A percentile compares a stretch with the other conserved stretches of the same genome.
Conservation (phyloP, 352 stramenopile species). For the Globisporangium orthogonon region DNA sequence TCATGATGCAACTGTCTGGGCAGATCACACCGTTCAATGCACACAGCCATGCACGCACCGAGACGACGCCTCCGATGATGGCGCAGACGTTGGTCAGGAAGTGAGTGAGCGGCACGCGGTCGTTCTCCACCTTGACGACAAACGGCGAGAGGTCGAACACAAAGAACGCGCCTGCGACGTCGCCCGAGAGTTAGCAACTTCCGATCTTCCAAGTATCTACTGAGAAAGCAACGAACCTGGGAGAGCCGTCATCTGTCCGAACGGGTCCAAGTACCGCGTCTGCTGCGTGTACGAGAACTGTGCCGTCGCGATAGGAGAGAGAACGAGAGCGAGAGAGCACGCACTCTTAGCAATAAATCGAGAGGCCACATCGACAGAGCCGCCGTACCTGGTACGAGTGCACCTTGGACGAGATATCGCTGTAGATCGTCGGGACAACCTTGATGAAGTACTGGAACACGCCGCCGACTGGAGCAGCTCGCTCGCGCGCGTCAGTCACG, state of each 20-base stretch:
- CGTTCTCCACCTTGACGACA: conserved; percentile 83
- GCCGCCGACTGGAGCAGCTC: conserved; percentile 37
- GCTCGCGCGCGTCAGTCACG: conserved; percentile 7
- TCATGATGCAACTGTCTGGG: not conserved
- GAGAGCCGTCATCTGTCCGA: conserved; percentile 60
- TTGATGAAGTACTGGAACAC: conserved; percentile 89
- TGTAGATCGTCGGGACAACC: conserved; percentile 84
- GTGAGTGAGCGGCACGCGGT: conserved; percentile 72
- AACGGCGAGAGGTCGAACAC: conserved; percentile 84
- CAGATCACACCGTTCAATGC: too few species aligned
- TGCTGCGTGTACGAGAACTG: conserved; percentile 85
- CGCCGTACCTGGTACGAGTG: conserved; percentile 58
- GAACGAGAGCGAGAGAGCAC: not conserved
- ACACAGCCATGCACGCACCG: conserved; percentile 30
- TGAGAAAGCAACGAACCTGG: conserved; percentile 24
- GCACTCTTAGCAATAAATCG: not conserved
- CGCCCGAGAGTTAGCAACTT: too few species aligned
- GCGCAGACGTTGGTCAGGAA: conserved; percentile 84
- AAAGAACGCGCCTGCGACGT: conserved; percentile 58
- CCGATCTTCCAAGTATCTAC: too few species aligned
- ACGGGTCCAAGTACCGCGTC: conserved; percentile 60
- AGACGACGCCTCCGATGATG: conserved; percentile 78
- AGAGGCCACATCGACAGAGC: not conserved
- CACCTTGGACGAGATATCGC: conserved; percentile 54
- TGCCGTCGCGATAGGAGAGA: not conserved